A percentile compares a stretch with the other conserved stretches of the same genome.
phyloP scores from a whole-genome alignment of 164 flowering plant genomes.

The Platanus orientalis region DNA sequence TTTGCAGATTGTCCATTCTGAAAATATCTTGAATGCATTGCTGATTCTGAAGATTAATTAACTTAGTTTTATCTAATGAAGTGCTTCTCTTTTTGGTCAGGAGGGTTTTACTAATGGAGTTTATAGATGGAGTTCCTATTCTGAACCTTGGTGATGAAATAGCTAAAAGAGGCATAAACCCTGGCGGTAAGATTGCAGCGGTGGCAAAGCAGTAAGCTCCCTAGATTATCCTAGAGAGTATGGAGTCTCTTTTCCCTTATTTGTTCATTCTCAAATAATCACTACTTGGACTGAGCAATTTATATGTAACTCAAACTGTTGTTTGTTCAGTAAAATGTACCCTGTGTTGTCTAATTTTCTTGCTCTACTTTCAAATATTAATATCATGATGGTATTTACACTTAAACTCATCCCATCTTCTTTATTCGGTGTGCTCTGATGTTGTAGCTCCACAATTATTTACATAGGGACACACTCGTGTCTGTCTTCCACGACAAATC shows the following conservation, averaged over 20 bases:
- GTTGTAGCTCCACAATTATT: no score
- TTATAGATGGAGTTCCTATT: constrained; percentile 86
- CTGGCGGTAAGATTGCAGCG: constrained; percentile 70
- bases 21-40: no score
- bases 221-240: constrained; percentile 35
- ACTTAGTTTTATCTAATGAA: constrained; percentile 5
- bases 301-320: background rate
- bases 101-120: constrained; percentile 91
- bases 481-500: no score
- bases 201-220: constrained; percentile 89
- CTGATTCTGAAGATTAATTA: no score
- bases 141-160: constrained; percentile 88
- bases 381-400: no score
- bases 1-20: no score
- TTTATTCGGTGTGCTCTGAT: no score
- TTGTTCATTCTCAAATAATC: background rate
- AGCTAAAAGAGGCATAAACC: constrained; percentile 83
- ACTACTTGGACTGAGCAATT: background rate
- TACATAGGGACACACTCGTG: no score
- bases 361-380: background rate
- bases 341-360: background rate
- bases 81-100: constrained; percentile 32
- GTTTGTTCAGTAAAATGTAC: background rate
- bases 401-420: no score
- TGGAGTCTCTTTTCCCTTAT: constrained; percentile 17